Evolutionary conservation across 2,329 filamentous ascomycete species (phyloP), one percentile per base, ranked within the genome.

Genomic region (Eutypella sp.): DNA sequence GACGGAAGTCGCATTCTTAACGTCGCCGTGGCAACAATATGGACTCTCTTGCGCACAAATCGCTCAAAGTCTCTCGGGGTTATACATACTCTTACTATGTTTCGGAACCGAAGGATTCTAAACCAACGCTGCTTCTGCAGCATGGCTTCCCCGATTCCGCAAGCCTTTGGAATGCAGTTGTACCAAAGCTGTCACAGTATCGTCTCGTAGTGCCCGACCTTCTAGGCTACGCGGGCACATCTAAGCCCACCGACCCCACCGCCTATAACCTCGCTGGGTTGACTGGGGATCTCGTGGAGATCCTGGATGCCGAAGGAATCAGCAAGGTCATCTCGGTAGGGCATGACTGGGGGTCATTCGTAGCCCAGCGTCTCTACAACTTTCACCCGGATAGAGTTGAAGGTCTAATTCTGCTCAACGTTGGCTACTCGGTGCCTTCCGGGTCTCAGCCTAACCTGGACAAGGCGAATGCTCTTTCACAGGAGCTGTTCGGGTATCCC

Each of bases 131-230:
- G 34, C 48, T 73, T 11, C 63, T 75, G 20, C 57, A 70, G 16
- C 76, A 78, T 58, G 75, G 75, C 47, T 78, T 69, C 53, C 75
- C 75, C 5, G 72, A 75, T 50, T 58, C 64, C 33, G 69, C 72
- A 0, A 58, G 60, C 2, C 59, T 75, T 22, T 78, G 72, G 73
- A 55, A 63, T 10, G 61, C 65, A 24, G 55, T 74, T 16, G 59
- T 71, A 13, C 10, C 38, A 15, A 38, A 24, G 19, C 45, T 53
- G 18, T 34, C 31, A 3, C 16, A 45, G 16, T 63, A 62, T 27
- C 51, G 66, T 20, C 60, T 75, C 8, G 61, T 67, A n/a, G 51
- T 65, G 6, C 59, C 65, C 4, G 62, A 65, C 50, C 56, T 64
- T 11, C 61, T 73, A 7, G 70, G 70, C 40, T 67, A 65, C 39